A percentile compares a stretch with the other conserved stretches of the same genome.
Evolutionary conservation across 1,139 yeast genomes (phyloP).

Genomic region (Candida buenavistaensis): DNA sequence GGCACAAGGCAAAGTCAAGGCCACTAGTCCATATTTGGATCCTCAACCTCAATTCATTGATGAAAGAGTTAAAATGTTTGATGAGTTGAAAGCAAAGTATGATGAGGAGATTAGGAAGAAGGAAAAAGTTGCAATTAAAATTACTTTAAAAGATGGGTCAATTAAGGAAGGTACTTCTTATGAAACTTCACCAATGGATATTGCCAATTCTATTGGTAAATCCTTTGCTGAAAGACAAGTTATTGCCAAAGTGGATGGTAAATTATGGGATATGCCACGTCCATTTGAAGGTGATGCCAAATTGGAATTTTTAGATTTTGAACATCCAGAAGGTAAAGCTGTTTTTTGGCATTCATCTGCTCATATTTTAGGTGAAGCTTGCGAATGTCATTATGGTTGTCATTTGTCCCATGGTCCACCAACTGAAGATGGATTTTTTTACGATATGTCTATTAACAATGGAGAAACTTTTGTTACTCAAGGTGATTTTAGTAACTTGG

Average conservation of each 20-base stretch:
- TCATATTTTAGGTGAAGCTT: constrained; percentile 96
- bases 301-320: constrained; percentile 72
- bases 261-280: constrained; percentile 93
- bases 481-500: constrained; percentile 81
- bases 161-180: constrained; percentile 76
- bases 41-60: constrained; percentile 85
- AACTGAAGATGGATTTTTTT: constrained; percentile 96
- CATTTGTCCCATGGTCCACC: constrained; percentile 93
- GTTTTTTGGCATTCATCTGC: constrained; percentile 99
- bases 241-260: constrained; percentile 85
- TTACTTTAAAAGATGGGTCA: constrained; percentile 87
- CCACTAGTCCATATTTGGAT: constrained; percentile 46
- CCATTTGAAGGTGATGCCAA: constrained; percentile 77
- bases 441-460: constrained; percentile 87
- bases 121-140: constrained; percentile 59
- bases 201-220: constrained; percentile 83
- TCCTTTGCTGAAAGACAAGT: constrained; percentile 82
- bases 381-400: constrained; percentile 95
- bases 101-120: constrained; percentile 69
- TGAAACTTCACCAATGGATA: constrained; percentile 88
- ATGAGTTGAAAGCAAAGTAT: constrained; percentile 73
- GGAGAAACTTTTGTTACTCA: constrained; percentile 77
- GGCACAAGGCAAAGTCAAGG: constrained; percentile 15
- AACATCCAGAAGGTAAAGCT: constrained; percentile 80
- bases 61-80: constrained; percentile 76